phyloP scores from a whole-genome alignment of 768 basidiomycete species.

The Nidularia pulvinata region DNA sequence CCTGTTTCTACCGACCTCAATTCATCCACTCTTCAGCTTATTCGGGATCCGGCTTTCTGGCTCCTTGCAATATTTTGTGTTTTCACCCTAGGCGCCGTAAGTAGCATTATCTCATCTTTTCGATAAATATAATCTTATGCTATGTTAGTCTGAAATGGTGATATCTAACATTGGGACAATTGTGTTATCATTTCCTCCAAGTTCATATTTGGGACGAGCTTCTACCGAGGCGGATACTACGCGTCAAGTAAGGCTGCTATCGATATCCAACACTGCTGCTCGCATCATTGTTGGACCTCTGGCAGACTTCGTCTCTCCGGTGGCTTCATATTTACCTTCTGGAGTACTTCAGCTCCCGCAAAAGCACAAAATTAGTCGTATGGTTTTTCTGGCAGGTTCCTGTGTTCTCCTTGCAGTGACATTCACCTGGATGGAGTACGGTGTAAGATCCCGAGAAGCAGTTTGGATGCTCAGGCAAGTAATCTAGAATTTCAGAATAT shows the following conservation, averaged over 20 bases:
- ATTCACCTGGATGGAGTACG: slow-evolving; percentile 55
- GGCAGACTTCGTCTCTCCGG: slow-evolving; percentile 74
- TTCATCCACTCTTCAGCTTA: slow-evolving; percentile 31
- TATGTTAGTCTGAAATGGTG: slow-evolving; percentile 71
- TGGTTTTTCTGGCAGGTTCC: slow-evolving; percentile 55
- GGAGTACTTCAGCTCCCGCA: slow-evolving; percentile 32
- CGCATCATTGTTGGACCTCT: slow-evolving; percentile 68
- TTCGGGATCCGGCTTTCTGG: slow-evolving; percentile 66
- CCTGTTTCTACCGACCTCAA: not conserved
- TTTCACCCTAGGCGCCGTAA: slow-evolving; percentile 66
- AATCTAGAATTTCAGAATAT: not conserved
- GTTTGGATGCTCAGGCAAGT: slow-evolving; percentile 74
- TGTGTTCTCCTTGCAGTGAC: slow-evolving; percentile 46
- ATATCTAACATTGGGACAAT: slow-evolving; percentile 84
- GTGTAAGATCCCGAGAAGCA: slow-evolving; percentile 43
- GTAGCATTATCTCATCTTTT: slow-evolving; percentile 22
- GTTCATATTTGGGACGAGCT: slow-evolving; percentile 7
- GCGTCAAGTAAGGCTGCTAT: slow-evolving; percentile 69
- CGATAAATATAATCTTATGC: not conserved
- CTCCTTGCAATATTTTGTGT: slow-evolving; percentile 49
- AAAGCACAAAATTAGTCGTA: slow-evolving; percentile 59
- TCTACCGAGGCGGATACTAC: slow-evolving; percentile 39
- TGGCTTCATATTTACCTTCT: slow-evolving; percentile 38
- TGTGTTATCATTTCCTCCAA: slow-evolving; percentile 56
- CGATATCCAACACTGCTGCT: slow-evolving; percentile 70